Percentiles rank a stretch among this genome's conserved stretches.
These are phyloP conservation scores for Vicia sativa DNA, from an alignment of 306 rosid genomes.

Conservation along the genomic window DNA sequence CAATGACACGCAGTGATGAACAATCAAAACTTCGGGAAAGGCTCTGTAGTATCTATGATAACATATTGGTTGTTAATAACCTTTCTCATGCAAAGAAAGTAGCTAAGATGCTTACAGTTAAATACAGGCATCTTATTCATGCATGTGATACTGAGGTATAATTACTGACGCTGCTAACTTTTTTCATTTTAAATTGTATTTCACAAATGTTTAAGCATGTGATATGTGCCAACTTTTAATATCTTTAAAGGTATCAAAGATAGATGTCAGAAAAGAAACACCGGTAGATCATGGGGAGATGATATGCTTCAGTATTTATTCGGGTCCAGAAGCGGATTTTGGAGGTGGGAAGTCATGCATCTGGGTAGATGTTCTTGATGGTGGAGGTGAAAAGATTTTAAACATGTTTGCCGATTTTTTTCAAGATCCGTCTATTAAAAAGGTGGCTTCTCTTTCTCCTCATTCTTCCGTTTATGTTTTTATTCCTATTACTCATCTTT, in stretches of 20 bases:
- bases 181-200: conserved; percentile 31
- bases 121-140: conserved; percentile 86
- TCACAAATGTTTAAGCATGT: conserved; percentile 34
- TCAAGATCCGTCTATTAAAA: conserved; percentile 71
- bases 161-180: conserved; percentile 24
- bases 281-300: conserved; percentile 97
- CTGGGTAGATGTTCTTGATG: conserved; percentile 99
- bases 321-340: conserved; percentile 89
- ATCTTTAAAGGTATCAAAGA: conserved; percentile 77
- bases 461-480: conserved; percentile 12
- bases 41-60: conserved; percentile 68
- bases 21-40: conserved; percentile 48
- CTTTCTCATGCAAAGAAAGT: conserved; percentile 68
- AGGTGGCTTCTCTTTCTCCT: conserved; percentile 55
- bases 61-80: conserved; percentile 72
- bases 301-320: conserved; percentile 91
- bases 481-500: neutral
- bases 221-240: conserved; percentile 33
- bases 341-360: conserved; percentile 92
- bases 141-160: conserved; percentile 98
- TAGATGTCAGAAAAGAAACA: conserved; percentile 84
- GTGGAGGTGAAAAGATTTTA: conserved; percentile 80
- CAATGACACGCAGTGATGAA: conserved; percentile 12
- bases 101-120: conserved; percentile 65
- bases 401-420: conserved; percentile 75